phyloP scores from a whole-genome alignment of 2,329 filamentous ascomycete species.

The Pochonia chlamydosporia region DNA sequence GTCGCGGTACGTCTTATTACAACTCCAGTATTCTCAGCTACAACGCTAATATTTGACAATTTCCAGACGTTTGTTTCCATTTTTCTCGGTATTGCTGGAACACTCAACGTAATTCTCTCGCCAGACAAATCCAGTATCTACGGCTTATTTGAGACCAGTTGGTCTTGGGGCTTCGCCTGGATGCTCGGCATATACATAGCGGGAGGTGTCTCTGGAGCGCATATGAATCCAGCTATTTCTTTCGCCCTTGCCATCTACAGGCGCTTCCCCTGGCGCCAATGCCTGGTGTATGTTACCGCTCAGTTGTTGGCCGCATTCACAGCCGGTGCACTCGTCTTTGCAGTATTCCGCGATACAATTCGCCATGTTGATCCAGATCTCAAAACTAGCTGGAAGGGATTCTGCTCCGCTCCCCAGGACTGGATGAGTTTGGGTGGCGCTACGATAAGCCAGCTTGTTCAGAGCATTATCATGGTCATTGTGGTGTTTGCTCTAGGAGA shows the following conservation, averaged over 20 bases:
- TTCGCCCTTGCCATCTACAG: slow-evolving; percentile 28
- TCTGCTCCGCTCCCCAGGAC: slow-evolving; percentile 25
- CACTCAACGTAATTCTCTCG: slow-evolving; percentile 13
- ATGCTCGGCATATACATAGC: slow-evolving; percentile 19
- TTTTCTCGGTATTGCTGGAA: slow-evolving; percentile 13
- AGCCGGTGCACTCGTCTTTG: slow-evolving; percentile 24
- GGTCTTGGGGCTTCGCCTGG: slow-evolving; percentile 19
- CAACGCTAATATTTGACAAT: too few relatives aligned
- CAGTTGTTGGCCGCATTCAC: slow-evolving; percentile 25
- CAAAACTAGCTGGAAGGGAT: slow-evolving; percentile 21
- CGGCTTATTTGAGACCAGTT: slow-evolving; percentile 17
- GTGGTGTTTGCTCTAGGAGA: slow-evolving; percentile 30
- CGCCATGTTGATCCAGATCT: slow-evolving; percentile 23
- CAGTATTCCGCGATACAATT: slow-evolving; percentile 24
- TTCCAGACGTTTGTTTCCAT: slow-evolving; percentile 11
- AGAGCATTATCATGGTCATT: slow-evolving; percentile 28
- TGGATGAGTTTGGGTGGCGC: slow-evolving; percentile 20
- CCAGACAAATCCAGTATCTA: slow-evolving; percentile 9
- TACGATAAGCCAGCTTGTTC: slow-evolving; percentile 29
- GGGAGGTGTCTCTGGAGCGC: slow-evolving; percentile 21
- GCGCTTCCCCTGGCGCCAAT: slow-evolving; percentile 29
- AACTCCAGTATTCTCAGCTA: too few relatives aligned
- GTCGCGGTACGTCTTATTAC: too few relatives aligned
- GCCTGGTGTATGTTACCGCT: slow-evolving; percentile 21
- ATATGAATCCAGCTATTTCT: slow-evolving; percentile 30